Evolutionary conservation across 257 asterid species (phyloP), one percentile per base, ranked within the genome.

Genomic region (Penstemon davidsonii): DNA sequence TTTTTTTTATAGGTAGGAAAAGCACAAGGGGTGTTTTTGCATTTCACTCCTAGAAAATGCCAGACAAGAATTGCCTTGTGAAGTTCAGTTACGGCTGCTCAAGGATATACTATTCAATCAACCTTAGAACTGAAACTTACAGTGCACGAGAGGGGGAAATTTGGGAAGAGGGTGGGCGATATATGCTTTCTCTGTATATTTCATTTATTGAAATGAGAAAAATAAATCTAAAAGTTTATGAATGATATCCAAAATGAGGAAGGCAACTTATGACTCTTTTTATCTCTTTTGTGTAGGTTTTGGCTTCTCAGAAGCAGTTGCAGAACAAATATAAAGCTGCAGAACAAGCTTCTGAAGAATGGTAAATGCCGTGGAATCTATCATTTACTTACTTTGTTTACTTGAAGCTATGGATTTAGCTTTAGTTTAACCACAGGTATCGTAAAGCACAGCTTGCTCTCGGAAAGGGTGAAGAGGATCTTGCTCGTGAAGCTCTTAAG

Each of bases 401-500:
- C 44, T 60, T 51, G 38, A 67, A 62, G 59, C 64, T 61, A 12
- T 66, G 76, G 60, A 25, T 64, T 73, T 55, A 67, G 62, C 58
- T 61, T 65, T 66, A 66, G 71, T 76, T 73, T 71, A 66, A 76
- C 76, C 72, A 66, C 76, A 93, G 99, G 99, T 90, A 90, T 64
- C 86, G 83, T 11, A 90, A 88, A 87, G 99, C 99, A 6, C 95
- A 90, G 56, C 90, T 93, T 74, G 99, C 99, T 73, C 89, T 93
- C 55, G 91, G 80, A 53, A 93, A 90, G 81, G 97, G 96, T 60
- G 97, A 85, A 15, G 99, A 93, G 52, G 96, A 93, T 61, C 99
- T 93, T 85, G 97, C 99, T 66, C 97, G 97, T 84, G 97, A 93
- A 78, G 99, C 99, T 47, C 96, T 93, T 45, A 88, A 90, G 77